Base-by-base conservation (phyloP, 1,139 yeast genomes). In the Scheffersomyces insectosa region DNA sequence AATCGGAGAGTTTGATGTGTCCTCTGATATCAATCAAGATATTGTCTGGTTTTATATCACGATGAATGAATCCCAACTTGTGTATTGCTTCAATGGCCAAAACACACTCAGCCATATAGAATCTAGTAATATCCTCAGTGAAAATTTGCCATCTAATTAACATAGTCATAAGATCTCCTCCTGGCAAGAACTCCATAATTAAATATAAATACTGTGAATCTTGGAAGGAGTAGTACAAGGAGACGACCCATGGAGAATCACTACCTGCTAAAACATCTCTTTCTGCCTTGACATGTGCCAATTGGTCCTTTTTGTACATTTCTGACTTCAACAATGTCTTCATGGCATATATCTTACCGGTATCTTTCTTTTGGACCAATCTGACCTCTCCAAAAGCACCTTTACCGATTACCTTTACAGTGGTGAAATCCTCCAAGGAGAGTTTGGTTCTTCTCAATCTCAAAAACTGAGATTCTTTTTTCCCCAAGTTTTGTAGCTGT, bases 381-480 rank as follows among this genome's bases (percentile, higher is more conserved):
- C 95, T 70, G 37, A 86, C 95, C 58, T 86, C 95, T 55, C 95
- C 95, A 66, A 86, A 86, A 0, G 95, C 95, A 62, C 95, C 95
- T 61, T 86, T 86, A 54, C 95, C 95, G 55, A 86, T 86, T 15
- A 86, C 93, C 62, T 86, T 86, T 28, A 86, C 91, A 0, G 93
- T 85, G 44, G 73, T 78, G 60, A 86, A 86, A 65, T 86, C 95
- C 42, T 85, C 91, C 40, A 86, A 62, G 0, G 89, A 75, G 42
- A 86, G 65, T 60, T 88, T 81, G 3, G 95, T 86, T 68, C 95
- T 77, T 61, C 93, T 73, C 46, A 86, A 70, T 55, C 95, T 72
- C 56, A 86, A 72, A 52, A 85, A 86, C 56, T 85, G 91, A 0
- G 90, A 83, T 64, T 86, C 95, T 51, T 86, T 86, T 55, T 78